These are phyloP conservation scores for Tolypocladium nubicola DNA, from an alignment of 2,329 filamentous ascomycete species.

Conservation along the genomic window DNA sequence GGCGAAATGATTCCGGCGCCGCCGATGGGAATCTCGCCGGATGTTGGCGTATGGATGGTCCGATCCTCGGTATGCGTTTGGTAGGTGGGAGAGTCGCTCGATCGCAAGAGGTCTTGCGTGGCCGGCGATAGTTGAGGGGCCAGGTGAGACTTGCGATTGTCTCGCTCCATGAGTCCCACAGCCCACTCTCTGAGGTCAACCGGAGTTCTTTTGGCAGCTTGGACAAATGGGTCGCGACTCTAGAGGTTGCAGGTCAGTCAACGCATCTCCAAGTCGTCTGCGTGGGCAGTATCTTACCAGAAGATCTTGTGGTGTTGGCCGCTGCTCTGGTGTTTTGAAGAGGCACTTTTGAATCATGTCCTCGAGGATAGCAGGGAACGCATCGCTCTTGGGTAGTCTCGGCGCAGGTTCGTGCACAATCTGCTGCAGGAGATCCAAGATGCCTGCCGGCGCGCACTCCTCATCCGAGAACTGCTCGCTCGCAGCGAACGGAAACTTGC, in stretches of 20 bases:
- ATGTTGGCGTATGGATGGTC: slow-evolving; percentile 51
- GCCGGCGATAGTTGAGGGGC: slow-evolving; percentile 70
- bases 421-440: slow-evolving; percentile 89
- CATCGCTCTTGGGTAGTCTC: slow-evolving; percentile 89
- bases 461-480: slow-evolving; percentile 61
- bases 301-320: slow-evolving; percentile 86
- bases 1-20: slow-evolving; percentile 45
- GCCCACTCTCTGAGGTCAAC: slow-evolving; percentile 93
- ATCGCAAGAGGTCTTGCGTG: slow-evolving; percentile 64
- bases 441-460: slow-evolving; percentile 81
- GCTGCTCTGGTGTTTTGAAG: slow-evolving; percentile 76
- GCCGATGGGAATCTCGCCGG: slow-evolving; percentile 60
- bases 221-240: slow-evolving; percentile 90
- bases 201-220: slow-evolving; percentile 91
- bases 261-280: too few species aligned
- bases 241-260: slow-evolving; percentile 22
- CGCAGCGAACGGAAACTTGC: slow-evolving; percentile 86
- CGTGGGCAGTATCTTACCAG: slow-evolving; percentile 44
- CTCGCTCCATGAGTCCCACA: slow-evolving; percentile 82
- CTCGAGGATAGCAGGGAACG: slow-evolving; percentile 88
- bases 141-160: slow-evolving; percentile 92
- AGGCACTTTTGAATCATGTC: slow-evolving; percentile 97
- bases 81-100: slow-evolving; percentile 47
- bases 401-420: slow-evolving; percentile 96
- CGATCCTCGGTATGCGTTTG: slow-evolving; percentile 28